Base-by-base conservation (phyloP, 208 protist genomes). In the Wallacemonas collosoma region DNA sequence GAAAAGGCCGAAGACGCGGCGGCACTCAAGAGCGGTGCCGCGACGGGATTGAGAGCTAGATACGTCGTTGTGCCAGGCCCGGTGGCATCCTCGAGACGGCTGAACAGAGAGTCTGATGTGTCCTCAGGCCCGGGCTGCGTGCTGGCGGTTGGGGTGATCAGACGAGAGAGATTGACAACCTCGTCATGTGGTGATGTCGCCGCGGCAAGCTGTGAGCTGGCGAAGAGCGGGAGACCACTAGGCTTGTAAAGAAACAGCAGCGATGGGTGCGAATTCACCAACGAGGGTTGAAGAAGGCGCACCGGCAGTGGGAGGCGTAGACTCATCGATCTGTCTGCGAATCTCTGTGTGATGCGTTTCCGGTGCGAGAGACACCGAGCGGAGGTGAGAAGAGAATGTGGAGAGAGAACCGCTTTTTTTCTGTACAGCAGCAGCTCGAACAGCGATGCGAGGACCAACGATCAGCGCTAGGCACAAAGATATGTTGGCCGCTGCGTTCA, bases 211-310 rank as follows among this genome's bases (percentile, higher is more conserved):
- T 91, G 88, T 2, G 79, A 86, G 15, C 74, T 62, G 3, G 85
- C 62, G 67, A 88, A 91, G 65, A 83, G 86, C 6, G 84, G 86
- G 11, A 94, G 74, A 4, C 88, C 88, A 64, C 66, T 75, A 0
- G 88, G 88, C 51, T 94, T 94, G 75, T 91, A 90, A 1, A 80
- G 72, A 3, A 86, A 79, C 58, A 90, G 43, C 38, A 83, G 35
- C 3, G 65, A 17, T 5, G 43, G 50, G 9, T 5, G 54, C 56
- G 55, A 43, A 12, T n/a, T 26, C 39, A 43, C 45, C 38, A 40
- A 68, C 1, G 79, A 75, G 4, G 76, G 81, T 60, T 86, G 80
- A 55, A 93, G 60, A 1, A 88, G 65, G 0, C 88, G 85, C 39
- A 93, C 50, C 11, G 88, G 83, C 0, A 89, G 79, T 2, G 85